These are phyloP conservation scores for Gossypium longicalyx DNA, from an alignment of 345 rosid species.

Conservation along the genomic window DNA sequence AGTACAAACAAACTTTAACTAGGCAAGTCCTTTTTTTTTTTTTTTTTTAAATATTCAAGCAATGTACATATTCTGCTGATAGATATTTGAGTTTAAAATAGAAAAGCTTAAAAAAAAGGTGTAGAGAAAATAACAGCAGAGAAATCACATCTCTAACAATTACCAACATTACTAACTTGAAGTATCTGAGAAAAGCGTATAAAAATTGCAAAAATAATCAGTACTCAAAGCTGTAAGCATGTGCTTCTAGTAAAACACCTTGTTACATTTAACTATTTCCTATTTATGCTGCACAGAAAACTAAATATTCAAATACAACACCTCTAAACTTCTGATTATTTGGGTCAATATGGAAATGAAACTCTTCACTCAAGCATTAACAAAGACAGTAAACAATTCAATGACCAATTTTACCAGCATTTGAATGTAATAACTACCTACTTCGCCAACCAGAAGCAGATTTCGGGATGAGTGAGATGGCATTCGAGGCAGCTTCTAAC, in stretches of 20 bases:
- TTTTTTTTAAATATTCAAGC: too few relatives aligned
- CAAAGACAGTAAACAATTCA: neutral
- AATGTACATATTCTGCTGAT: too few relatives aligned
- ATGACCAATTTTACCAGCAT: neutral
- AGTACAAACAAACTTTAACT: too few relatives aligned
- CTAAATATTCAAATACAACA: neutral
- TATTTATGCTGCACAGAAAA: neutral
- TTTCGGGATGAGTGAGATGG: slow-evolving; percentile 63
- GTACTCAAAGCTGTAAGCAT: neutral
- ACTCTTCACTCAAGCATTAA: neutral
- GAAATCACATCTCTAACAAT: neutral
- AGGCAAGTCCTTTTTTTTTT: too few relatives aligned
- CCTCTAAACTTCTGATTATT: neutral
- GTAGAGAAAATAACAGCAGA: neutral
- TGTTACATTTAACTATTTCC: neutral
- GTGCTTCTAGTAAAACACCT: neutral
- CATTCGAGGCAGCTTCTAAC: slow-evolving; percentile 71
- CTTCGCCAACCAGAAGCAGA: slow-evolving; percentile 74
- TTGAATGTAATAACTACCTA: neutral
- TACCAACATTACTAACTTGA: neutral
- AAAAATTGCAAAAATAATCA: neutral
- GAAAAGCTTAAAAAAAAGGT: too few relatives aligned
- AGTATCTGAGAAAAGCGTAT: neutral
- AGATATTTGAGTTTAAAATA: too few relatives aligned
- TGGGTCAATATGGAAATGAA: neutral